phyloP scores from a whole-genome alignment of 2,329 filamentous ascomycete genomes.

The Verruconis gallopava region DNA sequence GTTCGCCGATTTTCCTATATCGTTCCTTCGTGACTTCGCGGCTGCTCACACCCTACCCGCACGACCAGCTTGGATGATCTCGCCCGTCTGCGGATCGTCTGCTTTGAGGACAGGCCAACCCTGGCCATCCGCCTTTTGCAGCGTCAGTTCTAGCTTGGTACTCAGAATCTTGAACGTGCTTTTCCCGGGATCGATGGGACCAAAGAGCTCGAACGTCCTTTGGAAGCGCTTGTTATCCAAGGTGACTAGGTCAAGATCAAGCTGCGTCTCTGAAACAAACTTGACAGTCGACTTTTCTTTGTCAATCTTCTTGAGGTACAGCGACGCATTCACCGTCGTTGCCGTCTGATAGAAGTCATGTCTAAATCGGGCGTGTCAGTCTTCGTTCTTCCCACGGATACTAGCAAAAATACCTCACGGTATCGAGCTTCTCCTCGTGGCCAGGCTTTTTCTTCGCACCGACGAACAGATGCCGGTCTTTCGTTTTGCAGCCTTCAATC shows the following conservation, averaged over 20 bases:
- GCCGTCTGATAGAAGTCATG: constrained; percentile 94
- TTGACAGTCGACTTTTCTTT: constrained; percentile 62
- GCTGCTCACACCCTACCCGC: constrained; percentile 43
- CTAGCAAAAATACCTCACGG: constrained; percentile 47
- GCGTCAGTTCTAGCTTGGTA: constrained; percentile 73
- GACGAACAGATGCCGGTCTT: constrained; percentile 71
- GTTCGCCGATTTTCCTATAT: too few relatives aligned
- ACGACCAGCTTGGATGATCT: constrained; percentile 81
- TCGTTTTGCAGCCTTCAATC: constrained; percentile 80
- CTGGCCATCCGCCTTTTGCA: constrained; percentile 59
- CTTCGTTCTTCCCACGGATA: neutral
- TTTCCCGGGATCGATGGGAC: constrained; percentile 58
- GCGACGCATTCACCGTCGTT: constrained; percentile 70
- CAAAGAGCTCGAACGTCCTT: constrained; percentile 62
- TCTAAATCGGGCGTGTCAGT: constrained; percentile 27
- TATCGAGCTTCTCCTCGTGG: constrained; percentile 64
- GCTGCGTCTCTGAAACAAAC: constrained; percentile 46
- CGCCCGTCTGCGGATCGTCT: constrained; percentile 58
- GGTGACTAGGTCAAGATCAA: constrained; percentile 76
- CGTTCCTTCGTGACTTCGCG: too few relatives aligned
- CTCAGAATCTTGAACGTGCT: constrained; percentile 72
- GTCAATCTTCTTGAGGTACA: constrained; percentile 96
- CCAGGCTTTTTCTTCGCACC: constrained; percentile 54
- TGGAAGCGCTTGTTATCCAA: constrained; percentile 74
- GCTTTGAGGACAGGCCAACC: constrained; percentile 79